Evolutionary conservation across 2,329 filamentous ascomycete species (phyloP).

Genomic region (Microdochium paspali): DNA sequence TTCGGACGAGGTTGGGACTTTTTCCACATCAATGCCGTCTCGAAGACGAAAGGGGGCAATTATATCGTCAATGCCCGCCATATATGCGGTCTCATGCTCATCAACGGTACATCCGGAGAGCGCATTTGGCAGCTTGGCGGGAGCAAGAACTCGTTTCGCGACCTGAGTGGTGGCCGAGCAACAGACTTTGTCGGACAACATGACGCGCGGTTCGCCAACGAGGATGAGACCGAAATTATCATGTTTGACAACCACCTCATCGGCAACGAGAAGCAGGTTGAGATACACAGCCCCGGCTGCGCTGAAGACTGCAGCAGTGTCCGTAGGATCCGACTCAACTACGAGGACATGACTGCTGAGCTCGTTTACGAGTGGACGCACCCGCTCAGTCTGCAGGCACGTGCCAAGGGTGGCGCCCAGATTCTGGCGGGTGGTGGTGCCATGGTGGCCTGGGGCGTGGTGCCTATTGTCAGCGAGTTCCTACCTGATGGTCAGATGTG

Average conservation of each 20-base stretch:
- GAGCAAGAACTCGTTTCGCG: conserved; percentile 21
- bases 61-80: conserved; percentile 26
- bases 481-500: not conserved
- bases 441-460: conserved; percentile 43
- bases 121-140: conserved; percentile 27
- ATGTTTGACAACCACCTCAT: conserved; percentile 26
- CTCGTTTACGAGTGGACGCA: conserved; percentile 33
- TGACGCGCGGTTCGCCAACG: conserved; percentile 21
- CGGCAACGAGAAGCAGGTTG: conserved; percentile 12
- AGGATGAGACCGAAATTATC: conserved; percentile 17
- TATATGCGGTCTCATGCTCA: conserved; percentile 16
- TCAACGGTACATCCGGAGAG: conserved; percentile 17
- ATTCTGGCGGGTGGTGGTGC: conserved; percentile 40
- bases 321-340: conserved; percentile 33
- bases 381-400: conserved; percentile 17
- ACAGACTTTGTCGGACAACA: conserved; percentile 29
- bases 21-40: conserved; percentile 26
- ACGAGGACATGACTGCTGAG: conserved; percentile 28
- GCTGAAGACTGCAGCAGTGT: conserved; percentile 25
- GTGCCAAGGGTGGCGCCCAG: conserved; percentile 39
- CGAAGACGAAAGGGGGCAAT: conserved; percentile 22
- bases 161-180: conserved; percentile 22
- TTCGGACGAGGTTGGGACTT: conserved; percentile 23
- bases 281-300: conserved; percentile 14
- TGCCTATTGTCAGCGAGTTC: not conserved